phyloP scores from a whole-genome alignment of 139 green algal species.

The Parachlorella kessleri region DNA sequence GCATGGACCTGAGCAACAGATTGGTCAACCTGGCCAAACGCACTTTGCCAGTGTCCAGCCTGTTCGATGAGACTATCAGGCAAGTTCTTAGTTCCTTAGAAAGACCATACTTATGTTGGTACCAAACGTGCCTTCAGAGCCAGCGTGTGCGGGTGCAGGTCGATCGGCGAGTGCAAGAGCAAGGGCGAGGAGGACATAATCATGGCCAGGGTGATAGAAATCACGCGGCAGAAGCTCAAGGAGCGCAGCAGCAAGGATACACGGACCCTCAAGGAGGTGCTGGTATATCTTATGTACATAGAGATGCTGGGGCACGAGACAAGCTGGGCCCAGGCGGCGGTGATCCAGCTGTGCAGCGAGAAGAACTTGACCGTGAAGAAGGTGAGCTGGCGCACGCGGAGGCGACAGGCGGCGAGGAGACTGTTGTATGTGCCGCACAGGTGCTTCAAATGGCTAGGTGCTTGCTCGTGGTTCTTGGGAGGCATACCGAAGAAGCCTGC shows the following conservation, averaged over 20 bases:
- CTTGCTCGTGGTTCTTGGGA: too few relatives aligned
- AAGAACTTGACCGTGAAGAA: slow-evolving; percentile 73
- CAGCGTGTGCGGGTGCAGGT: too few relatives aligned
- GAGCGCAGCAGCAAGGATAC: slow-evolving; percentile 72
- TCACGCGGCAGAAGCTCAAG: slow-evolving; percentile 70
- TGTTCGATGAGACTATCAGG: slow-evolving; percentile 22
- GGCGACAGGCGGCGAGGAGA: too few relatives aligned
- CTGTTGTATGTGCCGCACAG: too few relatives aligned
- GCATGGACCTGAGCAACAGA: slow-evolving; percentile 31
- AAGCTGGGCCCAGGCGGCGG: slow-evolving; percentile 87
- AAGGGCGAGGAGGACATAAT: slow-evolving; percentile 87
- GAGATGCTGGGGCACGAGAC: slow-evolving; percentile 99
- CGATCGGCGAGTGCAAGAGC: slow-evolving; percentile 76
- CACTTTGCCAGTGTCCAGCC: slow-evolving; percentile 21
- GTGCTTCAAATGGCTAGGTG: too few relatives aligned
- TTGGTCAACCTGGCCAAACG: slow-evolving; percentile 34
- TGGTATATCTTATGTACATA: slow-evolving; percentile 95
- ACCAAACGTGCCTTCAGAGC: too few relatives aligned
- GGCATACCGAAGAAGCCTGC: too few relatives aligned
- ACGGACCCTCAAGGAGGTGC: slow-evolving; percentile 74
- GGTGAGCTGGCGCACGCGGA: slow-evolving; percentile 49
- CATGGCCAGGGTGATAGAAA: slow-evolving; percentile 84
- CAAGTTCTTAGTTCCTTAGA: too few relatives aligned
- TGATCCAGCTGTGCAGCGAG: slow-evolving; percentile 79
- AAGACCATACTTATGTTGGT: too few relatives aligned